Percentiles rank a stretch among this genome's conserved stretches.
These are phyloP conservation scores for Neonectria coccinea DNA, from an alignment of 2,329 filamentous ascomycete species.

Conservation along the genomic window DNA sequence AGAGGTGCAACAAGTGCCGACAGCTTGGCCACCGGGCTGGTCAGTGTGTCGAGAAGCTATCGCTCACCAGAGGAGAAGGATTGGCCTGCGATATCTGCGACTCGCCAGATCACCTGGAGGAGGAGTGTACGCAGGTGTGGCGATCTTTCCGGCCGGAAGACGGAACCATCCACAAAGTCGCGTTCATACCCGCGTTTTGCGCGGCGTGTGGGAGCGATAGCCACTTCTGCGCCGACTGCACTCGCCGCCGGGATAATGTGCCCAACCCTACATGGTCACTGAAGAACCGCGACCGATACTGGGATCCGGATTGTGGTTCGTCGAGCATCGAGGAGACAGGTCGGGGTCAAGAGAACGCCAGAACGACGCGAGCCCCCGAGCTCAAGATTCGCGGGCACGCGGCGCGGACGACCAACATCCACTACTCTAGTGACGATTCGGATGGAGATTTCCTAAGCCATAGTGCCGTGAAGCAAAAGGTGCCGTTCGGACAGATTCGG, in stretches of 20 bases:
- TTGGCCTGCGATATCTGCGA: slow-evolving; percentile 72
- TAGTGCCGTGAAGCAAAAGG: slow-evolving; percentile 48
- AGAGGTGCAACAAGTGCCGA: slow-evolving; percentile 69
- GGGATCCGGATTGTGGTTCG: slow-evolving; percentile 58
- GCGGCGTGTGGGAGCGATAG: slow-evolving; percentile 65
- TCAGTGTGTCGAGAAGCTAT: slow-evolving; percentile 68
- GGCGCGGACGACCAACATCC: slow-evolving; percentile 53
- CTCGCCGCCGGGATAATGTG: slow-evolving; percentile 36
- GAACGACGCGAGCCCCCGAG: slow-evolving; percentile 41
- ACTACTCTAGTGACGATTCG: slow-evolving; percentile 60
- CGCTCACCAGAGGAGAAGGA: slow-evolving; percentile 63
- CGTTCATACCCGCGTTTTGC: slow-evolving; percentile 64
- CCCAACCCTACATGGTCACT: slow-evolving; percentile 64
- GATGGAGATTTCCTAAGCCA: slow-evolving; percentile 58
- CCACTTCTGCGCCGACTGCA: slow-evolving; percentile 71
- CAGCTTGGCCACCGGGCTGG: slow-evolving; percentile 68
- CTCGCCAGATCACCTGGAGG: slow-evolving; percentile 67
- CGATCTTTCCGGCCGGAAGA: slow-evolving; percentile 62
- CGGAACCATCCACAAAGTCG: slow-evolving; percentile 60
- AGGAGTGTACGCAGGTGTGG: slow-evolving; percentile 71
- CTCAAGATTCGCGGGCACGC: slow-evolving; percentile 52
- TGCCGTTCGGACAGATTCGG: slow-evolving; percentile 51
- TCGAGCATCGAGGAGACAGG: slow-evolving; percentile 53
- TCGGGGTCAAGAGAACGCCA: slow-evolving; percentile 40
- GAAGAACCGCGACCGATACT: slow-evolving; percentile 60